A percentile compares a stretch with the other conserved stretches of the same genome.
phyloP scores from a whole-genome alignment of 495 filamentous ascomycete genomes.

The Aspergillus olivimuriae region DNA sequence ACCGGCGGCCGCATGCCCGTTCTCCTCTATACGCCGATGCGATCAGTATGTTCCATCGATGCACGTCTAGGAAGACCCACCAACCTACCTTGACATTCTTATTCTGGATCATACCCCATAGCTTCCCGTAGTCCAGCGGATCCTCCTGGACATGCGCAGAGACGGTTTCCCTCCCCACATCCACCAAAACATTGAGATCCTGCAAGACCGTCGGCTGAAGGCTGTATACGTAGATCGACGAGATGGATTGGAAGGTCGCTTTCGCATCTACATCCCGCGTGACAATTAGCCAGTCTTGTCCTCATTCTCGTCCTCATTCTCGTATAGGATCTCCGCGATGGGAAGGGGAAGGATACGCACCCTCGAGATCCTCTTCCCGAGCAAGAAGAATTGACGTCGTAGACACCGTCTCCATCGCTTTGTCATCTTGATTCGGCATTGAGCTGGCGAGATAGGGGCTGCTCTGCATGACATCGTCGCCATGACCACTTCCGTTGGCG shows the following conservation, averaged over 20 bases:
- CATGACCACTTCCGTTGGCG: conserved; percentile 16
- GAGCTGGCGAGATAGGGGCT: conserved; percentile 59
- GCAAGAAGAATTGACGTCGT: conserved; percentile 62
- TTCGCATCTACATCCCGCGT: conserved; percentile 64
- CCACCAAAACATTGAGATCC: conserved; percentile 69
- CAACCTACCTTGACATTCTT: conserved; percentile 55
- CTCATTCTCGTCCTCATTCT: too few species aligned
- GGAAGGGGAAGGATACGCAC: conserved; percentile 43
- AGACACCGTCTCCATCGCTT: conserved; percentile 20
- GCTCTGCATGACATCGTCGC: conserved; percentile 61
- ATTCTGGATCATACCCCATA: conserved; percentile 69
- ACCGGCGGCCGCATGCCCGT: conserved; percentile 32
- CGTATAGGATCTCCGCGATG: too few species aligned
- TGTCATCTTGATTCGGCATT: conserved; percentile 44
- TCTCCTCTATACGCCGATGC: conserved; percentile 36
- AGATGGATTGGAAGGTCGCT: conserved; percentile 59
- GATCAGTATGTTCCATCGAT: conserved; percentile 8
- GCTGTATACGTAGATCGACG: conserved; percentile 82
- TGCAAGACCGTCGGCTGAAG: conserved; percentile 63
- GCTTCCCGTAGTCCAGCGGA: conserved; percentile 48
- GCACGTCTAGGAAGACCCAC: too few species aligned
- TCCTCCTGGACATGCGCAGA: conserved; percentile 52
- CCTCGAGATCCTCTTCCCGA: conserved; percentile 72
- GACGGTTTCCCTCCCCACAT: conserved; percentile 56
- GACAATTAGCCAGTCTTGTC: too few species aligned